These are phyloP conservation scores for Phoenix dactylifera DNA, from an alignment of 176 grass and related monocot species.

Conservation along the genomic window DNA sequence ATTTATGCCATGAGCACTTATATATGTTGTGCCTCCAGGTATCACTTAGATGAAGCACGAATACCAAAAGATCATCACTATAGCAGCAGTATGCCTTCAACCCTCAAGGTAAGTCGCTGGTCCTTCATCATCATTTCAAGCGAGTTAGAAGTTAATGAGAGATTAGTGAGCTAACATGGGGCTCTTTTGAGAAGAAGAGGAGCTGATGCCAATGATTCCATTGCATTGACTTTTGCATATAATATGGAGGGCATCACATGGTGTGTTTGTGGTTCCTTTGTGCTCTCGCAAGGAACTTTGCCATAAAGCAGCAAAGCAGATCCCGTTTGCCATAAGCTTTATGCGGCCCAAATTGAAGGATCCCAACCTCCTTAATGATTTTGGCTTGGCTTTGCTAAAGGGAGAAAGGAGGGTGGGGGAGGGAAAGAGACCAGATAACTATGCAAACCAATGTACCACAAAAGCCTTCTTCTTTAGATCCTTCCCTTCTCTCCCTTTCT, in stretches of 20 bases:
- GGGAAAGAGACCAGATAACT: slow-evolving; percentile 22
- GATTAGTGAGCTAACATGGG: neutral
- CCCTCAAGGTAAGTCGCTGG: no score
- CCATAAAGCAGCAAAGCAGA: slow-evolving; percentile 6
- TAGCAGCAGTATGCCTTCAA: no score
- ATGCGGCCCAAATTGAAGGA: slow-evolving; percentile 22
- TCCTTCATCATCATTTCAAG: no score
- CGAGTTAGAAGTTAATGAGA: neutral
- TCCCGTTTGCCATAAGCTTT: neutral
- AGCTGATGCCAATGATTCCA: slow-evolving; percentile 5
- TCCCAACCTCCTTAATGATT: slow-evolving; percentile 42
- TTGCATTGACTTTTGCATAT: slow-evolving; percentile 24
- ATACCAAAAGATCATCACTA: no score
- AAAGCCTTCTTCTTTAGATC: neutral
- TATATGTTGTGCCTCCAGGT: no score
- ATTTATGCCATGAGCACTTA: no score
- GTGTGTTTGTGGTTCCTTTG: slow-evolving; percentile 19
- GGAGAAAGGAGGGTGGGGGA: neutral
- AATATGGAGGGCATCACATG: slow-evolving; percentile 34
- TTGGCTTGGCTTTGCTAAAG: slow-evolving; percentile 20
- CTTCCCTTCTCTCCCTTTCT: neutral
- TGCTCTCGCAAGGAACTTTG: slow-evolving; percentile 28
- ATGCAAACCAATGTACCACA: slow-evolving; percentile 7
- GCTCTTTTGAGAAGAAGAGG: neutral
- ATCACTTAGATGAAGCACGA: no score